Percentiles rank a stretch among this genome's conserved stretches.
Evolutionary conservation across 2,329 filamentous ascomycete genomes (phyloP).

Genomic region (Colletotrichum theobromicola): DNA sequence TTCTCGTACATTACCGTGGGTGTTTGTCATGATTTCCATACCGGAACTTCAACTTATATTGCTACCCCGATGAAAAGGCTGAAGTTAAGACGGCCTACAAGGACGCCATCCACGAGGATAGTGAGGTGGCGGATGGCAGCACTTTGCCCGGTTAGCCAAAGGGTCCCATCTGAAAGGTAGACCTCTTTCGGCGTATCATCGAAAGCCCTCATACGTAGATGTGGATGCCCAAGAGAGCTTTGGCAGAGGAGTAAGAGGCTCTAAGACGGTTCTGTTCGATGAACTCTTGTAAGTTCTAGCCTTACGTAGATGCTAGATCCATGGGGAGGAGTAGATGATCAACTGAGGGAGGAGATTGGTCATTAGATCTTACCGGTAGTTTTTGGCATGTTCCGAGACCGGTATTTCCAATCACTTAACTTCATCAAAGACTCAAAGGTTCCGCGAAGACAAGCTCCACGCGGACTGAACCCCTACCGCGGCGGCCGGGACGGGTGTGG

Average conservation of each 20-base stretch:
- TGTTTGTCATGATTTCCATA: not conserved
- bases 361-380: not conserved
- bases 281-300: not conserved
- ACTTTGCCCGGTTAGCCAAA: not conserved
- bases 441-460: not conserved
- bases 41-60: not conserved
- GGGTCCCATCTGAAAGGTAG: no score
- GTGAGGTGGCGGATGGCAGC: not conserved
- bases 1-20: not conserved
- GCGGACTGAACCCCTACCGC: not conserved
- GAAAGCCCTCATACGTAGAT: not conserved
- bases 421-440: not conserved
- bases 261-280: not conserved
- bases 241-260: not conserved
- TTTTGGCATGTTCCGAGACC: not conserved
- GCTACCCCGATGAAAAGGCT: not conserved
- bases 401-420: accelerated
- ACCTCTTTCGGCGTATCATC: not conserved
- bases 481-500: not conserved
- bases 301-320: not conserved
- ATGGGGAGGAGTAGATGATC: not conserved
- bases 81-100: not conserved
- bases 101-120: not conserved
- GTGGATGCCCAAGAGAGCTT: not conserved
- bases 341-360: not conserved